These are phyloP conservation scores for Trifolium repens DNA, from an alignment of 306 rosid species.

Conservation along the genomic window DNA sequence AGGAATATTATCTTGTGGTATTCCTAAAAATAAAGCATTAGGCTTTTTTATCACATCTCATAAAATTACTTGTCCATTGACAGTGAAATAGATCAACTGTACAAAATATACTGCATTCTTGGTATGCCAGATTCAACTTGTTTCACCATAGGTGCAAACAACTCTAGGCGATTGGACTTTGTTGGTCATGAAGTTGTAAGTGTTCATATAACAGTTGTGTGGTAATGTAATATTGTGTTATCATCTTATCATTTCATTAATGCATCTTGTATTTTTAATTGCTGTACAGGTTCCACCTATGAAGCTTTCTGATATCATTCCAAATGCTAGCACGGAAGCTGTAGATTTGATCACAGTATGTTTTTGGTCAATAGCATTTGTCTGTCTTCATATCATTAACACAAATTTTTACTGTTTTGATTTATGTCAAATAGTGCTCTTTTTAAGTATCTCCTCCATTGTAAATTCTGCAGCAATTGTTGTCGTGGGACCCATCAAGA, in stretches of 20 bases:
- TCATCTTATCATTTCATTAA: slow-evolving; percentile 23
- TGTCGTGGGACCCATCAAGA: slow-evolving; percentile 84
- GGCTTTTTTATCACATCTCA: slow-evolving; percentile 41
- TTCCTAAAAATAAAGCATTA: slow-evolving; percentile 5
- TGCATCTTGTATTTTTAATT: slow-evolving; percentile 18
- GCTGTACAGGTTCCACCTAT: slow-evolving; percentile 61
- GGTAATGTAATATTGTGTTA: slow-evolving; percentile 13
- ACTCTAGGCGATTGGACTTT: slow-evolving; percentile 58
- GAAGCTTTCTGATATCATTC: slow-evolving; percentile 71
- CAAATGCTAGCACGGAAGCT: slow-evolving; percentile 82
- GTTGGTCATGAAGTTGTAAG: slow-evolving; percentile 64
- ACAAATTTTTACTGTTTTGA: slow-evolving; percentile 16
- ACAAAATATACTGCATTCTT: slow-evolving; percentile 73
- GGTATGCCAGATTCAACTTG: slow-evolving; percentile 71
- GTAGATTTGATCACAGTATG: slow-evolving; percentile 77
- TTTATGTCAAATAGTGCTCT: slow-evolving; percentile 14
- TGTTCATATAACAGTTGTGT: slow-evolving; percentile 39
- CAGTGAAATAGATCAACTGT: slow-evolving; percentile 89
- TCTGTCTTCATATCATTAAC: slow-evolving; percentile 14
- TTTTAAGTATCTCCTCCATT: slow-evolving; percentile 37
- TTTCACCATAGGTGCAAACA: slow-evolving; percentile 61
- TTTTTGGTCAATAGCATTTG: slow-evolving; percentile 35
- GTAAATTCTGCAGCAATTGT: slow-evolving; percentile 58
- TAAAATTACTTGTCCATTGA: slow-evolving; percentile 40
- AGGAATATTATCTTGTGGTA: background rate